Evolutionary conservation across 345 rosid species (phyloP), one percentile per base, ranked within the genome.

Genomic region (Citrus australasica): DNA sequence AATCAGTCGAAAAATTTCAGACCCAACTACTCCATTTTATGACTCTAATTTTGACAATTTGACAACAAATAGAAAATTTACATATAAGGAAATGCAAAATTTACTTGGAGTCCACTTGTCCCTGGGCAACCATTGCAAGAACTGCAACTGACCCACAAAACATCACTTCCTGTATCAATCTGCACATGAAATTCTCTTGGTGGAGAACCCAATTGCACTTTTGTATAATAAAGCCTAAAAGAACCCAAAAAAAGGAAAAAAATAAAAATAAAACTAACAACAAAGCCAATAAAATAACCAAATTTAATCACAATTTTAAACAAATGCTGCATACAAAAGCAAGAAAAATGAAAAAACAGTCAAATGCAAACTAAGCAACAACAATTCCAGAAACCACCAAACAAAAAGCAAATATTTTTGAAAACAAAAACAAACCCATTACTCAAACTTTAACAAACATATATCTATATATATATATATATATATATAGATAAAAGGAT

Each of bases 141-240:
- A 80, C 78, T 75, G 84, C 99, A 97, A 56, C 92, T 88, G 58
- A 94, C 91, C 99, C 99, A 96, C 71, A 97, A 83, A 79, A 94
- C 98, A 89, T 97, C 98, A 85, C 99, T 97, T 67, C 98, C 98
- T 2, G 99, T 94, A 75, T 96, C 99, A 82, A 96, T 85, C 78
- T 96, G 99, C 76, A 96, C 99, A 80, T 92, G 81, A 80, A 89
- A 97, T 55, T 94, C 98, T 77, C 80, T 89, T 51, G 99, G 90
- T 67, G 98, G 99, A 82, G 90, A 82, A 66, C 99, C 99, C 84
- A 97, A 63, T 80, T 89, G 91, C 74, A 97, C 51, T 77, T 82
- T 92, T 66, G 99, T 92, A 42, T 86, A 97, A 82, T 97, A 94
- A 75, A 97, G 90, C 87, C 99, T 97, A 79, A 48, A 79, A 4